phyloP scores from a whole-genome alignment of 345 rosid species.

The Citrus hindsii region DNA sequence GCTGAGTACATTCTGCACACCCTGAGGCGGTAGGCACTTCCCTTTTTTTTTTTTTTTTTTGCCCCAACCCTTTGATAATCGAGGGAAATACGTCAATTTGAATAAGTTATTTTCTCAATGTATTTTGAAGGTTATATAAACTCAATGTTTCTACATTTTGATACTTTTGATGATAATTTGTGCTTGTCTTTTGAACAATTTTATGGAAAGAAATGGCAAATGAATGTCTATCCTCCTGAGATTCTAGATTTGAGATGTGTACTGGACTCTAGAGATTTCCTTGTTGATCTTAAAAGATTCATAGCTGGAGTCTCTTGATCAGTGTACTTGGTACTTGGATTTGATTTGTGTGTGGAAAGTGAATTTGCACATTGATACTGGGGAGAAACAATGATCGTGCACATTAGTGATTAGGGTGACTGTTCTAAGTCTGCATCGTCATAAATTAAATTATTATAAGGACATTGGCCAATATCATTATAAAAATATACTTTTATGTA shows the following conservation, averaged over 20 bases:
- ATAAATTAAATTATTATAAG: conserved; percentile 22
- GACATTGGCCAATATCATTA: conserved; percentile 72
- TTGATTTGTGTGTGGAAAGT: neutral
- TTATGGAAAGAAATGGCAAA: neutral
- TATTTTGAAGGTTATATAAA: neutral
- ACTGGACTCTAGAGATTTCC: neutral
- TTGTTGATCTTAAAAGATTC: neutral
- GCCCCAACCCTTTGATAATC: neutral
- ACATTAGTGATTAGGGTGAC: neutral
- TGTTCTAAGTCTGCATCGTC: neutral
- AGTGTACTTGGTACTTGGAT: neutral
- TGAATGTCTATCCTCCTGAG: neutral
- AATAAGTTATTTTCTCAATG: conserved; percentile 10
- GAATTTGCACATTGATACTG: neutral
- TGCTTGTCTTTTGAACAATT: neutral
- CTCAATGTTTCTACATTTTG: conserved; percentile 1
- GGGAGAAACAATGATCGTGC: neutral
- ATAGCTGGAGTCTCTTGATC: neutral
- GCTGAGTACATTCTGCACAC: conserved; percentile 76
- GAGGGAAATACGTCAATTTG: neutral
- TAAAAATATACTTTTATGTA: no score
- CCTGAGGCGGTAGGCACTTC: conserved; percentile 52
- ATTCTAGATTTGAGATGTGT: neutral
- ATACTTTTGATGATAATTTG: neutral
- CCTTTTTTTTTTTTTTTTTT: neutral